Evolutionary conservation across 2,329 filamentous ascomycete genomes (phyloP), one percentile per base, ranked within the genome.

Genomic region (Stenocarpella maydis): DNA sequence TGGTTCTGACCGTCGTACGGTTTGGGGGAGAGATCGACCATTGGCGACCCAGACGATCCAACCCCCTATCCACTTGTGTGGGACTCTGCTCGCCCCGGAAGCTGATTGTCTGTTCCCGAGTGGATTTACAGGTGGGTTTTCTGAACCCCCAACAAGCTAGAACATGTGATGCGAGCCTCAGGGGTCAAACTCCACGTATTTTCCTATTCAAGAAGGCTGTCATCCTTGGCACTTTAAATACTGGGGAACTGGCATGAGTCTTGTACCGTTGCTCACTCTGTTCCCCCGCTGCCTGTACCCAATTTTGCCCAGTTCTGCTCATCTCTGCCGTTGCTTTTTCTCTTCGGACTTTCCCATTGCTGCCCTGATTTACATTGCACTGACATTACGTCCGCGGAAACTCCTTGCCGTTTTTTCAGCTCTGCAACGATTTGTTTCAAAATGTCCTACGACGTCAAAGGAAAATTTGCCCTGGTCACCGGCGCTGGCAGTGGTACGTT

Each of bases 391-490:
- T 9, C 39, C 14, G n/a, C n/a, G n/a, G n/a, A n/a, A 24, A 17
- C 1, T 19, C 12, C 53, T 39, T 6, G 4, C 1, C 8, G 12
- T 55, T 21, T 9, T n/a, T 15, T 21, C 12, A 37, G 12, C 19
- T 47, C n/a, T 12, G 14, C 12, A 34, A 9, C 1, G 8, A 12
- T 24, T 47, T 3, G n/a, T 47, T 28, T 47, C 10, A 72, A 37
- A 7, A 71, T 71, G 71, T 64, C 68, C 4, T 73, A 67, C 65
- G 70, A 69, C 34, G 53, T 71, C 39, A 69, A 67, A 39, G 66
- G 69, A 49, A 72, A 71, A 10, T 68, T 70, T 54, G 72, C 72
- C n/a, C 45, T 68, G 24, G 66, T 68, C 24, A 68, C 66, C n/a
- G 66, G 66, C 2, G 66, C 66, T 37, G 66, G 66, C 21, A 65